Percentiles rank a stretch among this genome's conserved stretches.
These are phyloP conservation scores for Iris pallida DNA, from an alignment of 116 monocot genomes.

Conservation along the genomic window DNA sequence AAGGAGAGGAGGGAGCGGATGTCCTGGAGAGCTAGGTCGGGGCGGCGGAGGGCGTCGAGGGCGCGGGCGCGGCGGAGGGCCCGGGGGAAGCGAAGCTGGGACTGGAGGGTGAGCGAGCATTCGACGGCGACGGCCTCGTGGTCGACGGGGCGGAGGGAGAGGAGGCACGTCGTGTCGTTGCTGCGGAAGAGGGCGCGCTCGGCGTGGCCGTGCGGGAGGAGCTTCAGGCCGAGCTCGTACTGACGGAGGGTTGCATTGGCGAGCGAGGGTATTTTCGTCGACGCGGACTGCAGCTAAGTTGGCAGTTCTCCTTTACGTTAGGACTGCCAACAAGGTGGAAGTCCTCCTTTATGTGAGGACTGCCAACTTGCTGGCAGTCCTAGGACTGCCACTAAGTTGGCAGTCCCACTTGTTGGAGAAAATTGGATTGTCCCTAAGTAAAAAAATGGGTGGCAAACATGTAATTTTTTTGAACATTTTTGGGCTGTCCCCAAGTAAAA, in stretches of 20 bases:
- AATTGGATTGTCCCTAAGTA: too few species aligned
- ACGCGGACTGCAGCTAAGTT: too few species aligned
- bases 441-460: too few species aligned
- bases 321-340: too few species aligned
- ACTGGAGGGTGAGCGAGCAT: constrained; percentile 90
- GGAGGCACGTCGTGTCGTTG: constrained; percentile 91
- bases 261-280: too few species aligned
- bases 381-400: too few species aligned
- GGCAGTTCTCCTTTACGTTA: too few species aligned
- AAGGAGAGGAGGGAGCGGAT: constrained; percentile 46
- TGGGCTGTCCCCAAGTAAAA: too few species aligned
- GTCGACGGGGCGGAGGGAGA: constrained; percentile 83
- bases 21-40: constrained; percentile 65
- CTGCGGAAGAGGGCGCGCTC: constrained; percentile 96
- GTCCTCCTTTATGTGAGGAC: too few species aligned
- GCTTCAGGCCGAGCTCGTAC: constrained; percentile 69
- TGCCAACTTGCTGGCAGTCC: too few species aligned
- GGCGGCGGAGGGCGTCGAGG: constrained; percentile 60
- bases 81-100: constrained; percentile 78
- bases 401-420: too few species aligned
- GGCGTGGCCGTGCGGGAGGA: constrained; percentile 65
- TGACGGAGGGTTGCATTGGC: constrained; percentile 63
- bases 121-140: constrained; percentile 77
- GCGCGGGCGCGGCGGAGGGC: constrained; percentile 92
- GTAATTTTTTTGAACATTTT: too few species aligned